Conservation (phyloP, 1,284 basidiomycete species). For the Sanghuangporus baumii region DNA sequence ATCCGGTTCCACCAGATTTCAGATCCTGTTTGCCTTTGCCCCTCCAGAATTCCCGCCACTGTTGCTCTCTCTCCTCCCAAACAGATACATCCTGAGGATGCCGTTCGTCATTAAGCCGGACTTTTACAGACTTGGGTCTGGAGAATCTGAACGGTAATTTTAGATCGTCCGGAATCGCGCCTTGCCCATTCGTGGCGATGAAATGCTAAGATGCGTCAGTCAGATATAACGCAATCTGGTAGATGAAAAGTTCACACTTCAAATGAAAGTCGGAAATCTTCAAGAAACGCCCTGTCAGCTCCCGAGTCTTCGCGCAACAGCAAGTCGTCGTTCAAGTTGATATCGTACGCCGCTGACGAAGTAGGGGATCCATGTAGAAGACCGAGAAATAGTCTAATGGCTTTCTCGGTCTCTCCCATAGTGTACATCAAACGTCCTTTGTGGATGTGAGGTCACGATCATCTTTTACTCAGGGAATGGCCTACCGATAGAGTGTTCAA, state of each 20-base stretch:
- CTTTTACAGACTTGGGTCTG: conserved; percentile 42
- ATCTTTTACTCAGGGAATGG: not conserved
- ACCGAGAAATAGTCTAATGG: conserved; percentile 63
- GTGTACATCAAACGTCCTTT: conserved; percentile 71
- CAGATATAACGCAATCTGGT: conserved; percentile 5
- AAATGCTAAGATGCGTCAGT: conserved; percentile 46
- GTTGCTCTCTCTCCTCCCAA: conserved; percentile 60
- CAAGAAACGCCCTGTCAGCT: conserved; percentile 61
- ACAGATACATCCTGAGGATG: conserved; percentile 36
- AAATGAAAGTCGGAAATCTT: conserved; percentile 75
- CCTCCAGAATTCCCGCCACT: conserved; percentile 60
- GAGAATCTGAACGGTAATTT: conserved; percentile 58
- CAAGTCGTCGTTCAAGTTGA: not conserved
- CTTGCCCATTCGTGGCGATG: conserved; percentile 43
- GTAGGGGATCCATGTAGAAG: conserved; percentile 40
- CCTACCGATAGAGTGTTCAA: conserved; percentile 72
- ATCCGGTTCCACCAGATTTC: conserved; percentile 48
- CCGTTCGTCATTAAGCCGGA: conserved; percentile 49
- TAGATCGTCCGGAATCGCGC: conserved; percentile 36
- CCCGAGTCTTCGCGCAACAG: conserved; percentile 22
- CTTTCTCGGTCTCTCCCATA: conserved; percentile 63
- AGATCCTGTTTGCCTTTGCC: conserved; percentile 47
- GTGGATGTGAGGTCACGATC: not conserved
- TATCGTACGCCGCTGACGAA: conserved; percentile 8
- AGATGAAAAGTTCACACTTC: conserved; percentile 37